phyloP scores from a whole-genome alignment of 129 eudicot species.

The Deinandra increscens region DNA sequence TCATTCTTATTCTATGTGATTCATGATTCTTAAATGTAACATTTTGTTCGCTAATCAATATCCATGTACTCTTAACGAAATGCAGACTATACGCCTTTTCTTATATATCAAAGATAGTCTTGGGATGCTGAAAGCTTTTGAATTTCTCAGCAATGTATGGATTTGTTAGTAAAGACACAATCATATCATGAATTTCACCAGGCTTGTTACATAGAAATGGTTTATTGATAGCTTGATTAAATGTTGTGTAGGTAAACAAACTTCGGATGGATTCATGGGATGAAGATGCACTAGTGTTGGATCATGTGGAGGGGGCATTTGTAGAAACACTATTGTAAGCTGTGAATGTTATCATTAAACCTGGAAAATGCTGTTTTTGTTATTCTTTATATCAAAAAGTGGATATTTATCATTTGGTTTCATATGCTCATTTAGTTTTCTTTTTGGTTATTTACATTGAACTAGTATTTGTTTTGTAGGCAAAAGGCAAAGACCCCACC shows the following conservation, averaged over 20 bases:
- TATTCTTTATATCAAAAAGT: neutral
- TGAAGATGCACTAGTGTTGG: constrained; percentile 68
- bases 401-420: constrained; percentile 6
- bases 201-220: neutral
- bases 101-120: constrained; percentile 69
- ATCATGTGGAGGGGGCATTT: constrained; percentile 93
- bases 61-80: constrained; percentile 25
- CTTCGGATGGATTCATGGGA: constrained; percentile 62
- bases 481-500: constrained; percentile 75
- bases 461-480: constrained; percentile 33
- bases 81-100: constrained; percentile 86
- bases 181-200: neutral
- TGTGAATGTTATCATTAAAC: neutral
- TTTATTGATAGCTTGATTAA: constrained; percentile 8
- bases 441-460: neutral
- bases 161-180: constrained; percentile 6
- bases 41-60: constrained; percentile 12
- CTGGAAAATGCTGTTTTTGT: neutral
- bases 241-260: constrained; percentile 54
- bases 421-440: constrained; percentile 7
- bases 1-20: constrained; percentile 7
- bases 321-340: constrained; percentile 88
- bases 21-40: neutral
- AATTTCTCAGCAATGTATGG: constrained; percentile 92
- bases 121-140: constrained; percentile 73